These are phyloP conservation scores for Crithidia expoeki DNA, from an alignment of 208 protist species.

Conservation along the genomic window DNA sequence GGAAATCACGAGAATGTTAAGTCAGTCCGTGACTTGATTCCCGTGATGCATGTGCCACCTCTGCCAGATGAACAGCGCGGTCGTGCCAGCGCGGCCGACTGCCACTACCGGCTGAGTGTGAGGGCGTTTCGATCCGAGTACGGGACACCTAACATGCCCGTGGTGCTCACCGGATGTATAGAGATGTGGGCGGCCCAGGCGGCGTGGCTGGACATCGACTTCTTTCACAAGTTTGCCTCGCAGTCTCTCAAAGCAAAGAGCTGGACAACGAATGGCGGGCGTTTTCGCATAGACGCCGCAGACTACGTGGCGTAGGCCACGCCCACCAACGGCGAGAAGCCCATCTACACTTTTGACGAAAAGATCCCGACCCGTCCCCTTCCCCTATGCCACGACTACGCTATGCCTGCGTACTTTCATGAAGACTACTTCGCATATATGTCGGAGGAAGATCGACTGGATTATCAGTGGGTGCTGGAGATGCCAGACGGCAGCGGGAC, in stretches of 20 bases:
- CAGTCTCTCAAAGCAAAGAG: conserved; percentile 44
- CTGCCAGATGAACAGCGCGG: conserved; percentile 29
- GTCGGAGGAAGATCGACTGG: conserved; percentile 41
- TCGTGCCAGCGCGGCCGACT: conserved; percentile 26
- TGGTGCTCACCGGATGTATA: conserved; percentile 45
- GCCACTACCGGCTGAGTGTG: conserved; percentile 26
- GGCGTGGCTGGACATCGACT: conserved; percentile 19
- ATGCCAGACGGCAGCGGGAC: conserved; percentile 42
- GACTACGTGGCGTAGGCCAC: conserved; percentile 41
- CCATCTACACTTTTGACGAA: conserved; percentile 61
- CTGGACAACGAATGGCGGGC: conserved; percentile 22
- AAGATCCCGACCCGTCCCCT: conserved; percentile 23
- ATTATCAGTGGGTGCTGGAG: conserved; percentile 51
- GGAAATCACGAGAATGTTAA: no score
- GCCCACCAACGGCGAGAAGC: conserved; percentile 39
- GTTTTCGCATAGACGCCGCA: conserved; percentile 31
- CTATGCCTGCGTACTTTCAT: conserved; percentile 33
- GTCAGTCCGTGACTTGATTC: no score
- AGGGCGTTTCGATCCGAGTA: conserved; percentile 33
- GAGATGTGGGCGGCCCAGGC: conserved; percentile 36
- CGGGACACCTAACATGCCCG: conserved; percentile 36
- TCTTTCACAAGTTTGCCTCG: conserved; percentile 17
- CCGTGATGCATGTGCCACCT: neutral
- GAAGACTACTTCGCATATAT: conserved; percentile 45
- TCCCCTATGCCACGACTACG: conserved; percentile 32